A percentile compares a stretch with the other conserved stretches of the same genome.
phyloP scores from a whole-genome alignment of 805 yeast species.

The Metschnikowia borealis region DNA sequence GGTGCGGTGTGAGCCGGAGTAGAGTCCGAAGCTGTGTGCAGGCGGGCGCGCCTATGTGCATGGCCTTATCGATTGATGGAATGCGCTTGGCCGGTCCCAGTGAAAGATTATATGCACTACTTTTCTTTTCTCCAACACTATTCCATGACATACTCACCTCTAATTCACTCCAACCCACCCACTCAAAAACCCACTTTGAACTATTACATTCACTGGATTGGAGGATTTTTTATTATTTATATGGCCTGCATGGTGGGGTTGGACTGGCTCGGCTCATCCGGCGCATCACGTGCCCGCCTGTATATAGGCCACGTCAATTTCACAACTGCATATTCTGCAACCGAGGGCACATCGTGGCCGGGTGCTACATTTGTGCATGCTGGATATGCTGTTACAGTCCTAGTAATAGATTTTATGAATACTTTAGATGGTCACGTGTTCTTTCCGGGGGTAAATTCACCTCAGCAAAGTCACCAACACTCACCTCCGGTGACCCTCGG shows the following conservation, averaged over 20 bases:
- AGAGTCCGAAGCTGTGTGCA: slow-evolving; percentile 15
- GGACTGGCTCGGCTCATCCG: background rate
- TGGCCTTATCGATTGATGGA: background rate
- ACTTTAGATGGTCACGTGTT: too few species aligned
- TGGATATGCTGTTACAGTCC: too few species aligned
- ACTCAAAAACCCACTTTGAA: too few species aligned
- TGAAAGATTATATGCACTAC: background rate
- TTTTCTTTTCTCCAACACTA: background rate
- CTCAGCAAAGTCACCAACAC: too few species aligned
- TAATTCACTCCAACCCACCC: too few species aligned
- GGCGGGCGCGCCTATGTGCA: background rate
- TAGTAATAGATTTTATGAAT: too few species aligned
- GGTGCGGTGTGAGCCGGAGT: slow-evolving; percentile 30
- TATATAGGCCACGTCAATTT: background rate
- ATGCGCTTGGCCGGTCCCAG: slow-evolving; percentile 1
- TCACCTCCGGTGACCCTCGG: too few species aligned
- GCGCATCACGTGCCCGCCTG: background rate
- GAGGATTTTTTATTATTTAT: too few species aligned
- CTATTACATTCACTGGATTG: too few species aligned
- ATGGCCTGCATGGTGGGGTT: background rate
- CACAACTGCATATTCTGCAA: background rate
- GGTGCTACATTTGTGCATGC: background rate
- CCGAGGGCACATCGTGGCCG: background rate
- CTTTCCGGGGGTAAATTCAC: too few species aligned
- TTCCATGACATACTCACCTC: background rate